Base-by-base conservation (phyloP, 2,329 filamentous ascomycete species). In the Penicillium sp. region DNA sequence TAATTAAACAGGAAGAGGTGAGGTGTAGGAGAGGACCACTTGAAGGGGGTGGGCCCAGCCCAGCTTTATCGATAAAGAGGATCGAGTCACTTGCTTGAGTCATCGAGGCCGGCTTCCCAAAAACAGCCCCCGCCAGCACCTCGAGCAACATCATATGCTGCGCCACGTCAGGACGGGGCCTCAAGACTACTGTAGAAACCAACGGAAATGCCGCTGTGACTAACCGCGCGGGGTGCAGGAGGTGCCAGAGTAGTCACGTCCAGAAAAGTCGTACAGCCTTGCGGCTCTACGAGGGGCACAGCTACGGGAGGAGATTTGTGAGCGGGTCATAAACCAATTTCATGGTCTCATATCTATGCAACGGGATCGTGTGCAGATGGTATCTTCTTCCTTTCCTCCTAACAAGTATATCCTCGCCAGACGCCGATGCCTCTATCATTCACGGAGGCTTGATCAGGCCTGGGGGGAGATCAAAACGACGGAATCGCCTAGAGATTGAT, bases 401-500 rank as follows among this genome's bases (percentile, higher is more conserved):
- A 53, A 46, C 40, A 55, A 54, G 39, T 36, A 22, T 33, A 36
- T 53, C 54, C 62, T 68, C 64, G 56, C 61, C 60, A 56, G 60
- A 64, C 59, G 63, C 65, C 62, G 27, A 39, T 62, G 59, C 51
- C 55, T 64, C 56, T 54, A 55, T 61, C 39, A 61, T 59, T 53
- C 37, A 46, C 37, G 54, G 44, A 66, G 61, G 50, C 47, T 39
- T 43, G 35, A 70, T 71, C 67, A 78, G 55, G 79, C 81, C 66
- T 86, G 83, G 14, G 87, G 87, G 55, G 88, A 89, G 68, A 89
- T 89, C 69, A 90, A 81, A 60, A 90, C 87, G 55, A 91, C 88
- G 59, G 88, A 90, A 69, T 90, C 88, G 64, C 88, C 88, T 90
- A 65, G n/a, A 69, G 63, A 27, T 68, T 66, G 19, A 69, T 75